Base-by-base conservation (phyloP, 768 basidiomycete genomes). In the Trametes villosa region DNA sequence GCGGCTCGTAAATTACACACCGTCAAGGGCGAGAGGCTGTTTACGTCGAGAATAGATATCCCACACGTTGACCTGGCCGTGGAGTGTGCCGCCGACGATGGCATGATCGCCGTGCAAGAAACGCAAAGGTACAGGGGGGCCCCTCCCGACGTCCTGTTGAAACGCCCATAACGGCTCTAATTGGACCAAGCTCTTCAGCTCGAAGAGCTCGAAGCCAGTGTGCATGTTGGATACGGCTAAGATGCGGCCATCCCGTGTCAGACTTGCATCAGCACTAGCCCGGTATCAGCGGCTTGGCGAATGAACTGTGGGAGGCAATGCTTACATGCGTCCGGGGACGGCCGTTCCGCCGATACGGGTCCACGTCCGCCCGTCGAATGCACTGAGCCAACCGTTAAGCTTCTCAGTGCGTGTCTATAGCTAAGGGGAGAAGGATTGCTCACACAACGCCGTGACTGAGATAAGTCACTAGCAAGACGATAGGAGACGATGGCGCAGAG, bases 71-170 rank as follows among this genome's bases (percentile, higher is more conserved):
- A 41, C 36, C 17, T 29, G 18, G 3, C 51, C 51, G 24, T 52
- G 18, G 3, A 24, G 27, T 2, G 36, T 52, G 3, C 51, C 51
- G 8, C 51, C 51, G 22, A 52, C 17, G 4, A 52, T 9, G 20
- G 51, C 51, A 26, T 36, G 33, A 24, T 38, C 51, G 8, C 36
- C 26, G 15, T 52, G 51, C 24, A 52, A n/a, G 38, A 52, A 52
- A 9, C 51, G 24, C n/a, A 52, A 22, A 13, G 51, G 51, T 9
- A 52, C 7, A 7, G 34, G 36, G 8, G n/a, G 36, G 3, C 51
- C 51, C 4, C 9, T 15, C 2, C 9, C 18, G 24, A 52, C 36
- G 26, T 52, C 51, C 26, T 52, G 51, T 22, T 52, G 15, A 18
- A 40, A 34, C 24, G 51, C 13, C 4, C 18, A 40, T n/a, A 52